Base-by-base conservation (phyloP, 208 protist species). In the Leishmania mexicana region DNA sequence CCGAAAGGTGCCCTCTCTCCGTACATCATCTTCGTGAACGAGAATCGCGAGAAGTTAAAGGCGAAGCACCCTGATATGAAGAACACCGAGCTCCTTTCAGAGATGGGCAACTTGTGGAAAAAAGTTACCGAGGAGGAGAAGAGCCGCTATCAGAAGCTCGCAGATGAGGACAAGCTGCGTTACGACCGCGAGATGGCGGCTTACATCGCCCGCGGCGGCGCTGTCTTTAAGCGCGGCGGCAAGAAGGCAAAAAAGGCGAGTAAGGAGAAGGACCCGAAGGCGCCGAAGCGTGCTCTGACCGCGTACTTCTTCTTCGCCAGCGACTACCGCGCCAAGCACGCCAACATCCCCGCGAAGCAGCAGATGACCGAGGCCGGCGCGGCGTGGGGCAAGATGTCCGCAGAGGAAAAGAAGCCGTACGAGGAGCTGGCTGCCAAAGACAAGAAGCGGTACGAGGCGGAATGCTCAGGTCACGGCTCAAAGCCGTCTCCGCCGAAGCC, bases 261-360 rank as follows among this genome's bases (percentile, higher is more conserved):
- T 57, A 95, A 96, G 88, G 80, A 81, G 76, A 98, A 98, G 87
- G 93, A 96, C 83, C 87, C 90, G 42, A 93, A 95, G 62, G 93
- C 88, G 13, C 96, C 96, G 45, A 98, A 98, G 85, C 84, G 92
- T n/a, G 57, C 93, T 17, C 62, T 96, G 78, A 89, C 89, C 49
- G 88, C 91, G 35, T 98, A 95, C 86, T 88, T 97, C 40, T 96
- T 90, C 85, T 98, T 97, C 79, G 83, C 87, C 17, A 80, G 75
- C 45, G 90, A 96, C 67, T 96, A 90, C 88, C 92, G 92, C 70
- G 81, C 85, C 65, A 88, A 95, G 84, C 80, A 96, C 87, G 49
- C 84, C 4, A 79, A 90, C 24, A 49, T 95, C 2, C 82, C 83
- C 17, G 84, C 95, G 21, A 95, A 79, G 72, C 94, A 96, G 78